Percentiles rank a stretch among this genome's conserved stretches.
phyloP scores from a whole-genome alignment of 1,139 yeast genomes.

The Blastobotrys buckinghamii region DNA sequence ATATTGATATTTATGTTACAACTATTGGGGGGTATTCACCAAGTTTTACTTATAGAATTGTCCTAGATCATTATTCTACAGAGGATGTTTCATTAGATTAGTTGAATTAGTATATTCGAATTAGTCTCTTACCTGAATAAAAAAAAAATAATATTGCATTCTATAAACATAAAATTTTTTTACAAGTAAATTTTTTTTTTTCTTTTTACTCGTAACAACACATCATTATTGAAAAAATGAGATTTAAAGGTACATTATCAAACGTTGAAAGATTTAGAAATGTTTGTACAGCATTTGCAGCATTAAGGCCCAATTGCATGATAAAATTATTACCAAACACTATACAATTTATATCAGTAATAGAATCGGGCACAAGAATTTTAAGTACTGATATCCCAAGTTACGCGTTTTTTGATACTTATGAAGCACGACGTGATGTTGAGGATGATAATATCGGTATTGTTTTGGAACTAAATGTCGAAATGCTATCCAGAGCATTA shows the following conservation, averaged over 20 bases:
- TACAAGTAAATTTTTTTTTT: neutral
- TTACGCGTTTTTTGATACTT: conserved; percentile 5
- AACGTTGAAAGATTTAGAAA: neutral
- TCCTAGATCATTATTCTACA: conserved; percentile 85
- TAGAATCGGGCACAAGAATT: conserved; percentile 5
- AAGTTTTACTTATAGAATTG: conserved; percentile 89
- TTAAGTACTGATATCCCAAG: conserved; percentile 7
- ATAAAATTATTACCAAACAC: conserved; percentile 1
- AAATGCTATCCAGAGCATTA: conserved; percentile 6
- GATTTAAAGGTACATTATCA: conserved; percentile 6
- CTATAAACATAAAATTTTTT: too few species aligned
- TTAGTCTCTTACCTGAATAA: too few species aligned
- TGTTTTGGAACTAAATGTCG: conserved; percentile 10
- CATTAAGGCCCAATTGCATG: conserved; percentile 1
- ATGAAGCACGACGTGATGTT: neutral
- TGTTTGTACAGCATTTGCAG: conserved; percentile 2
- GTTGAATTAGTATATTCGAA: too few species aligned
- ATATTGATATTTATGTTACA: conserved; percentile 89
- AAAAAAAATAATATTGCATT: neutral
- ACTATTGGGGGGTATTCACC: conserved; percentile 97
- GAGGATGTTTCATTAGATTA: conserved; percentile 44
- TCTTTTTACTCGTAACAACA: neutral
- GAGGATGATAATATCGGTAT: neutral
- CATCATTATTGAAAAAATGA: neutral
- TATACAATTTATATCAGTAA: conserved; percentile 7